Evolutionary conservation across 805 yeast species (phyloP).

Genomic region (Lachancea nothofagi): DNA sequence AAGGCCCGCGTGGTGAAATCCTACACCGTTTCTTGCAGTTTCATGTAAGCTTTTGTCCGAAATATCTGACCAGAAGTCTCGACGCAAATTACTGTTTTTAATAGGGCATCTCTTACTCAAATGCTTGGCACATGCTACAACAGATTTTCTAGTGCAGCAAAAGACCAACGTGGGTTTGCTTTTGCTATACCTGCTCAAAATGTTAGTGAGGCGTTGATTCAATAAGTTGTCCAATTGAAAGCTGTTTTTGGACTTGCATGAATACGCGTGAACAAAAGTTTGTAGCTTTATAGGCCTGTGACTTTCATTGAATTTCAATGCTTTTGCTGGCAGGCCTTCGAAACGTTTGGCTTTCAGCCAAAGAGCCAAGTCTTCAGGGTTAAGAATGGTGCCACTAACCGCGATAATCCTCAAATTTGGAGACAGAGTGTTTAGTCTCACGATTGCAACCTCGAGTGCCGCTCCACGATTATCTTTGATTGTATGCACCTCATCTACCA

Average conservation of each 20-base stretch:
- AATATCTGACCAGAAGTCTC: conserved; percentile 4
- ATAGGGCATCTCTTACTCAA: conserved; percentile 20
- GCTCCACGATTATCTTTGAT: conserved; percentile 45
- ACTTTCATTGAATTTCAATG: conserved; percentile 42
- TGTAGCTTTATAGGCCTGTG: conserved; percentile 42
- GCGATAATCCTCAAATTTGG: conserved; percentile 39
- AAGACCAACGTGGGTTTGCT: conserved; percentile 44
- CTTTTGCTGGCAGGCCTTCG: conserved; percentile 28
- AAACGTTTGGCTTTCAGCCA: conserved; percentile 37
- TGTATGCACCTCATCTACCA: conserved; percentile 45
- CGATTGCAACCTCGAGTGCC: conserved; percentile 42
- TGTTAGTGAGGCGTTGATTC: conserved; percentile 38
- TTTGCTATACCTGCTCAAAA: conserved; percentile 37
- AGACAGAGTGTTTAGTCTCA: conserved; percentile 42
- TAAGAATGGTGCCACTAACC: conserved; percentile 50
- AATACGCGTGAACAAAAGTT: conserved; percentile 41
- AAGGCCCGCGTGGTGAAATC: conserved; percentile 57
- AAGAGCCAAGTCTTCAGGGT: conserved; percentile 41
- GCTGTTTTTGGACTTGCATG: conserved; percentile 37
- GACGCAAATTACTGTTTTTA: neutral
- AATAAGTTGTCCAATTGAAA: conserved; percentile 44
- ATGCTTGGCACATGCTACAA: conserved; percentile 42
- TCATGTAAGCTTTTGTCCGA: conserved; percentile 30
- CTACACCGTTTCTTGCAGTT: conserved; percentile 36
- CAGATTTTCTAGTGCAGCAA: conserved; percentile 49